phyloP scores from a whole-genome alignment of 176 grass and related monocot genomes.

The Oryza brachyantha region DNA sequence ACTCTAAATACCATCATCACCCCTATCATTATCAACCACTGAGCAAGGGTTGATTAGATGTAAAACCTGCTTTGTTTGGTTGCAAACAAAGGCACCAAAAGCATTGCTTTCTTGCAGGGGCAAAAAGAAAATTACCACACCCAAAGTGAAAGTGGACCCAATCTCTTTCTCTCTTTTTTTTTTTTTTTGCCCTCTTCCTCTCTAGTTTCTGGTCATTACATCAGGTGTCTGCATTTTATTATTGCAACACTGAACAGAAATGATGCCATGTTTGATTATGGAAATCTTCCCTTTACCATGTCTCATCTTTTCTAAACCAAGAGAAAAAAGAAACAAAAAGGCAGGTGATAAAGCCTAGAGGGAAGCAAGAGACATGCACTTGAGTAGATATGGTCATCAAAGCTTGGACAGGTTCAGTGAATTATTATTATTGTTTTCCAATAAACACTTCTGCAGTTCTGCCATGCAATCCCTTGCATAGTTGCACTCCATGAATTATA shows the following conservation, averaged over 20 bases:
- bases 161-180: too few species aligned
- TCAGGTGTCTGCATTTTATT: background rate
- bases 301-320: background rate
- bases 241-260: background rate
- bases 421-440: background rate
- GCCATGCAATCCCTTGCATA: background rate
- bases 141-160: background rate
- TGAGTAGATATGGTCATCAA: background rate
- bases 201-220: background rate
- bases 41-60: background rate
- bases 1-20: background rate
- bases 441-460: background rate
- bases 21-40: background rate
- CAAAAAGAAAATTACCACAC: background rate
- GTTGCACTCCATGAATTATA: background rate
- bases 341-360: constrained; percentile 8
- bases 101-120: background rate
- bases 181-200: background rate
- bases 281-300: background rate
- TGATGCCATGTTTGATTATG: constrained; percentile 6
- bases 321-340: background rate
- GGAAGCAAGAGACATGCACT: background rate
- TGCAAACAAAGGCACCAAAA: background rate
- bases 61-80: background rate
- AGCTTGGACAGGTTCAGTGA: background rate